Evolutionary conservation across 192 early-diverging fungal genomes (phyloP).

Genomic region (Diversispora epigaea): DNA sequence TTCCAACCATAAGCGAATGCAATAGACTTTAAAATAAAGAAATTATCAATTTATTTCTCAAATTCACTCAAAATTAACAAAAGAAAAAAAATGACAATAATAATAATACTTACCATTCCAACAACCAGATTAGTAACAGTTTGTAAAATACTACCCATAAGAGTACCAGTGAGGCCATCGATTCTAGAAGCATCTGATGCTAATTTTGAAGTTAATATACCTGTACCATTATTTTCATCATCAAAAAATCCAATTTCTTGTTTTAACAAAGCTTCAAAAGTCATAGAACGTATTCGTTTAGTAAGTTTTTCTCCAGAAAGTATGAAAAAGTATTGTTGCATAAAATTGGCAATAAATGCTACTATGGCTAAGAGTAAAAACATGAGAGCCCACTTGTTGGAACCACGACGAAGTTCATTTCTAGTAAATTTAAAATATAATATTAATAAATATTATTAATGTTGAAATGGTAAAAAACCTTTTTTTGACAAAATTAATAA

Average conservation of each 20-base stretch:
- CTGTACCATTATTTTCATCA: conserved; percentile 67
- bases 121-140: too few relatives aligned
- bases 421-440: neutral
- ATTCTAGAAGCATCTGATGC: conserved; percentile 66
- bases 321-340: conserved; percentile 49
- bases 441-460: conserved; percentile 54
- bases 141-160: too few relatives aligned
- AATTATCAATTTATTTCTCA: too few relatives aligned
- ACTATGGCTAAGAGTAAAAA: conserved; percentile 39
- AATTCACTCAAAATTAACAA: neutral
- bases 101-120: too few relatives aligned
- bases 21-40: too few relatives aligned
- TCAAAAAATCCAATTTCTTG: conserved; percentile 92
- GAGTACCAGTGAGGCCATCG: conserved; percentile 11
- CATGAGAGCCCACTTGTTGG: conserved; percentile 37
- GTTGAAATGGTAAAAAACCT: conserved; percentile 42
- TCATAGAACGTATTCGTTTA: conserved; percentile 59
- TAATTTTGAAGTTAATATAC: conserved; percentile 78
- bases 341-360: conserved; percentile 35
- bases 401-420: conserved; percentile 28
- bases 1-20: too few relatives aligned
- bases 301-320: conserved; percentile 49
- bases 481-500: conserved; percentile 41
- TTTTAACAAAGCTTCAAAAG: conserved; percentile 71
- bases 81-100: too few relatives aligned